Conservation (phyloP, 2,329 filamentous ascomycete genomes). For the Niveomyces coronatus region DNA sequence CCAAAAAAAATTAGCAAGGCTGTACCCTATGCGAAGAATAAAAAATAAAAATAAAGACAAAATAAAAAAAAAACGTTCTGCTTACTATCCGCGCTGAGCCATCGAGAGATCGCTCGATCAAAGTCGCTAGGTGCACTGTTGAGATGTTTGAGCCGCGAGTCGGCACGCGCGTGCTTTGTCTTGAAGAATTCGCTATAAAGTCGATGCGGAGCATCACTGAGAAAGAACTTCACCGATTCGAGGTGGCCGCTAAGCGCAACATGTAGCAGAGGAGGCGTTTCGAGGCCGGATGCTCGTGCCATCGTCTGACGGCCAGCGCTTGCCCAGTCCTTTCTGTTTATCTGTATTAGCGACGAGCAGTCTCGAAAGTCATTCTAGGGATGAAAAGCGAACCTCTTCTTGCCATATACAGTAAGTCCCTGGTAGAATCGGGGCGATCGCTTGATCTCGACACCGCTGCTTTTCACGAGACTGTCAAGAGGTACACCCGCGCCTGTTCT, state of each 20-base stretch:
- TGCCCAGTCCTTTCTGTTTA: conserved; percentile 57
- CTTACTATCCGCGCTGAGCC: conserved; percentile 51
- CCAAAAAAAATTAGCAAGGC: conserved; percentile 16
- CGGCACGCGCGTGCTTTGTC: conserved; percentile 47
- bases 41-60: too few relatives aligned
- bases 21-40: conserved; percentile 7
- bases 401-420: conserved; percentile 65
- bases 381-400: conserved; percentile 42
- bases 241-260: conserved; percentile 48
- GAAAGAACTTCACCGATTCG: conserved; percentile 66
- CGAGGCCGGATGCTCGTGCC: conserved; percentile 27
- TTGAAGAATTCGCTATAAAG: conserved; percentile 58
- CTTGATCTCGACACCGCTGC: conserved; percentile 51
- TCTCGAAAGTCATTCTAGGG: not conserved
- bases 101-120: conserved; percentile 50
- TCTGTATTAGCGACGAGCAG: conserved; percentile 7
- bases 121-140: conserved; percentile 50
- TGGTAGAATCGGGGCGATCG: conserved; percentile 64
- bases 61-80: conserved; percentile 13
- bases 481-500: conserved; percentile 59
- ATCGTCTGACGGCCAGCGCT: conserved; percentile 43
- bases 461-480: conserved; percentile 54
- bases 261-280: conserved; percentile 48
- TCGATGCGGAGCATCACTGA: conserved; percentile 57
- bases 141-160: conserved; percentile 53